Evolutionary conservation across 2,329 filamentous ascomycete species (phyloP), one percentile per base, ranked within the genome.

Genomic region (Dendrostoma leiphaemia): DNA sequence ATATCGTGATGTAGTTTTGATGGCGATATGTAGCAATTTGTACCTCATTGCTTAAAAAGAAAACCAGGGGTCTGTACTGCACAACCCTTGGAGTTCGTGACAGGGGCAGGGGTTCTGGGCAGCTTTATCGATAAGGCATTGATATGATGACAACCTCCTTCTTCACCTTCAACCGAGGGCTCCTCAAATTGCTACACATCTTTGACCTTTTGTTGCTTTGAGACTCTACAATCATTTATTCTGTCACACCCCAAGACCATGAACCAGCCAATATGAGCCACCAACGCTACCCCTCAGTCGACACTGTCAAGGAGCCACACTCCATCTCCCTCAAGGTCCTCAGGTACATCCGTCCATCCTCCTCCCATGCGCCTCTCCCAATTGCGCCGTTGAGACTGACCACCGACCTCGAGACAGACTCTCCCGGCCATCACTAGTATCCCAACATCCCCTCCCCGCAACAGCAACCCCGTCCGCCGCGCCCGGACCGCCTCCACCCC

Each of bases 321-420:
- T 84, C 86, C 19, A 83, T 92, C 43, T 91, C 88, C 48, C 75
- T 92, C 50, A 93, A 92, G 75, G 89, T 89, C 47, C 75, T 89
- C 34, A 76, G 86, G 86, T 86, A 74, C 60, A 68, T 54, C 6
- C n/a, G 21, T 17, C 23, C 17, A 17, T 19, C 34, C 10, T n/a
- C 23, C n/a, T 26, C 29, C 31, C 24, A 31, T 6, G 23, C 17
- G 28, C 5, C 26, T n/a, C 21, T 19, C 43, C 38, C 34, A 31
- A 26, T 24, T 15, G 45, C 38, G 29, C 47, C 35, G 43, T 24
- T 38, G 54, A 59, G 52, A 58, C 52, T 5, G 38, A 52, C 32
- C 28, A 52, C 57, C 56, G 50, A 17, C 41, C n/a, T 26, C 26
- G 6, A 12, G 26, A 28, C 63, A 95, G 91, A 55, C 82, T 97